Evolutionary conservation across 768 basidiomycete genomes (phyloP), one percentile per base, ranked within the genome.

Genomic region (Tylopilus vinaceipallidus): DNA sequence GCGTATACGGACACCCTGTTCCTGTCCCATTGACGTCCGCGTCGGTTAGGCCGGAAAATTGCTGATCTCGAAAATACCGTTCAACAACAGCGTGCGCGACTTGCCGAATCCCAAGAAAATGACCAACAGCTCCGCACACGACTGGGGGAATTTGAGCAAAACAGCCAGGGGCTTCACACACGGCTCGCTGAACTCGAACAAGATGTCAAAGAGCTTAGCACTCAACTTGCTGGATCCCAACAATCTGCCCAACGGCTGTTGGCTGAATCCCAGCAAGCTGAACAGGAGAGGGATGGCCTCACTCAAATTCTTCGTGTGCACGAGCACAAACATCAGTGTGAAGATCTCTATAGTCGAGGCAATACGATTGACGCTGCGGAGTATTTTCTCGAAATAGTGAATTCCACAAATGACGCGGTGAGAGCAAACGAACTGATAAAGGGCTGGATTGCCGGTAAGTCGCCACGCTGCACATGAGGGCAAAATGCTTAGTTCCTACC

Each of bases 371-470:
- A 45, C 10, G 33, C 43, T 22, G 32, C 36, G 3, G 2, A 13
- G 0, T 22, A 0, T 17, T 10, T 49, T 44, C 34, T 37, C 3
- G 34, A 19, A 5, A 30, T 29, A 1, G 11, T 3, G 9, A 36
- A 13, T 22, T 17, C 34, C 5, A 0, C 17, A 2, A 36, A 26
- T 10, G 32, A 48, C 4, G 37, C 27, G 0, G n/a, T 32, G 1
- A 32, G 14, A 20, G 6, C 37, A 1, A 12, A 49, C 29, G 7
- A 14, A 2, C 12, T 17, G 0, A 11, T 49, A 5, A 5, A 2
- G 12, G 12, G 22, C 17, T 56, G 54, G 55, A 20, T 50, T 26
- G 0, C 33, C 0, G 32, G 55, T 55, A 6, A 9, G 47, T 30
- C 4, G 45, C 4, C 1, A 3, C 0, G 6, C 20, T 10, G 2